A percentile compares a stretch with the other conserved stretches of the same genome.
phyloP scores from a whole-genome alignment of 306 rosid species.

The Trichosanthes cucumerina region DNA sequence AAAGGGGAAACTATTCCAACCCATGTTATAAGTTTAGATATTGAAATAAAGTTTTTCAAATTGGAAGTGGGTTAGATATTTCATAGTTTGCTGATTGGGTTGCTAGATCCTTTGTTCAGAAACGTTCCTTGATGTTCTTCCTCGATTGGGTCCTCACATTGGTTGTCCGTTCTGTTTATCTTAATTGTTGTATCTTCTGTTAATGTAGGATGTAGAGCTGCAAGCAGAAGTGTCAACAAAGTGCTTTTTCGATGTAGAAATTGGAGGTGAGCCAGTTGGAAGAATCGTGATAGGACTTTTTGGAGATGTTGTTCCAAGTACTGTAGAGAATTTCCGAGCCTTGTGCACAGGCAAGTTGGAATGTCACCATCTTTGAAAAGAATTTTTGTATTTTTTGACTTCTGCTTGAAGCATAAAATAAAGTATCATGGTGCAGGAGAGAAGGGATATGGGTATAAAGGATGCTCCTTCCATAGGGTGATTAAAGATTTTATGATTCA shows the following conservation, averaged over 20 bases:
- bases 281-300: slow-evolving; percentile 62
- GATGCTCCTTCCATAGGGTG: slow-evolving; percentile 82
- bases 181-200: not conserved
- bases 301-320: slow-evolving; percentile 71
- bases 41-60: not conserved
- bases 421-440: slow-evolving; percentile 51
- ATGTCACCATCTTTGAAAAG: not conserved
- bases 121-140: not conserved
- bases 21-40: not conserved
- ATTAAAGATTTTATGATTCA: slow-evolving; percentile 94
- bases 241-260: slow-evolving; percentile 72
- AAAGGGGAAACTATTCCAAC: not conserved
- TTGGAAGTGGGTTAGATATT: not conserved
- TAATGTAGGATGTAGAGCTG: slow-evolving; percentile 49
- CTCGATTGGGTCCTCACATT: not conserved
- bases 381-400: not conserved
- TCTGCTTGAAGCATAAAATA: not conserved
- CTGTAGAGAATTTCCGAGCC: slow-evolving; percentile 78
- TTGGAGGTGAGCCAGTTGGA: slow-evolving; percentile 58
- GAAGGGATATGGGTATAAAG: slow-evolving; percentile 89
- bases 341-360: slow-evolving; percentile 65
- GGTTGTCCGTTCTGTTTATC: not conserved
- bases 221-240: slow-evolving; percentile 70
- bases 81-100: not conserved
- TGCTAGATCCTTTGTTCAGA: not conserved